Evolutionary conservation across 2,329 filamentous ascomycete species (phyloP), one percentile per base, ranked within the genome.

Genomic region (Colletotrichum sp.): DNA sequence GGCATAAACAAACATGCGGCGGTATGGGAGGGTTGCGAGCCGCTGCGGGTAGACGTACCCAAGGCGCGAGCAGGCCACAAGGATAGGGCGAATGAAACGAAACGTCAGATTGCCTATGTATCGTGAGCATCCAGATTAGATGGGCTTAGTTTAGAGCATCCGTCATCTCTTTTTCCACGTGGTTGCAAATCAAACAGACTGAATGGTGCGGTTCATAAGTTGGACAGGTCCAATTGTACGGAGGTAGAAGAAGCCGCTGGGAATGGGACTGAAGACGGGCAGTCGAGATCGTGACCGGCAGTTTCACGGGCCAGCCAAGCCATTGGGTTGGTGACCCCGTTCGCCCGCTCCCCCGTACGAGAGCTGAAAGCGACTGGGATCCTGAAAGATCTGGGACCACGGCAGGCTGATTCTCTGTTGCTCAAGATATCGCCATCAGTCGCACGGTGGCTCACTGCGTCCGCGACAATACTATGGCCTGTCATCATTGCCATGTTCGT

Each of bases 351-450:
- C 25, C 22, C 55, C 68, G 32, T 28, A 72, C n/a, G 56, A 43
- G 55, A 15, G 43, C 34, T 27, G 32, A 32, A 43, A 28, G 27
- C 43, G 39, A 28, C 62, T 25, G 34, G 69, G 73, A 76, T 77
- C n/a, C 55, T 75, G 52, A 65, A 74, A 74, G 74, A 77, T 76
- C 76, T 77, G 66, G 65, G 58, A 65, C n/a, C 76, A 70, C 73
- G 52, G 60, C 52, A 70, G 69, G 48, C 13, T 25, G 39, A 55
- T 62, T 65, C 74, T 43, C 65, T 66, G 64, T 73, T 34, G 76
- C 71, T 61, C 74, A 75, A 76, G 76, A 77, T 77, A 72, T 77
- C 65, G 73, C 73, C 70, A 52, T 72, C 52, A 70, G 64, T 67
- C 34, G 76, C 43, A 72, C 76, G 65, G 43, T 70, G 60, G 71